These are phyloP conservation scores for Galerina marginata DNA, from an alignment of 768 basidiomycete genomes.

Conservation along the genomic window DNA sequence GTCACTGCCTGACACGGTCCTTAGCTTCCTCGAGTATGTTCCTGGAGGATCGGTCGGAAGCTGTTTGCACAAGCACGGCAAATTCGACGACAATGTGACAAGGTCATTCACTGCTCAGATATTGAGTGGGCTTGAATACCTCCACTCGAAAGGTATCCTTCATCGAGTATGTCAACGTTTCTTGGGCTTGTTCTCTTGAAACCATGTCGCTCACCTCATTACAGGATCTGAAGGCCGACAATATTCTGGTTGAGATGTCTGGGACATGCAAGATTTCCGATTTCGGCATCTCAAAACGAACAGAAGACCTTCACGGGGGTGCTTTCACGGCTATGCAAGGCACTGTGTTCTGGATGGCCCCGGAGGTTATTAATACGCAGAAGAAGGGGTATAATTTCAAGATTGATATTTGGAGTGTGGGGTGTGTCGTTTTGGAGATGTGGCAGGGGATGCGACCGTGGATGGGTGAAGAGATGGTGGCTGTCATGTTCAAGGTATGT, in stretches of 20 bases:
- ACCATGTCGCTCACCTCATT: slow-evolving; percentile 8
- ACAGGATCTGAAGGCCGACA: slow-evolving; percentile 97
- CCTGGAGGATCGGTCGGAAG: slow-evolving; percentile 96
- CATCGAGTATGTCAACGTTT: slow-evolving; percentile 69
- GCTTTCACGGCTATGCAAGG: slow-evolving; percentile 95
- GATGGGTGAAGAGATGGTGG: slow-evolving; percentile 87
- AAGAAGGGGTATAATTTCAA: slow-evolving; percentile 95
- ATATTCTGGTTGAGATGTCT: slow-evolving; percentile 91
- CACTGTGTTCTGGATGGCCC: slow-evolving; percentile 99
- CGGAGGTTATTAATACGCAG: slow-evolving; percentile 88
- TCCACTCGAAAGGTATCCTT: slow-evolving; percentile 90
- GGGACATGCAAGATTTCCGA: slow-evolving; percentile 98
- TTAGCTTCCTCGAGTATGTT: slow-evolving; percentile 97
- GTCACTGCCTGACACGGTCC: neutral
- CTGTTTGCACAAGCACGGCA: slow-evolving; percentile 88
- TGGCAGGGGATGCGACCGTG: slow-evolving; percentile 97
- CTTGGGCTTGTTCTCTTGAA: neutral
- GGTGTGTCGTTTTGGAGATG: slow-evolving; percentile 99
- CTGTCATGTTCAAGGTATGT: slow-evolving; percentile 92
- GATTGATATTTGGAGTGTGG: slow-evolving; percentile 98
- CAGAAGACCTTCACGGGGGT: slow-evolving; percentile 83
- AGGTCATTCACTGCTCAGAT: slow-evolving; percentile 95
- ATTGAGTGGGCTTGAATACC: slow-evolving; percentile 87
- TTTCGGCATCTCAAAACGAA: slow-evolving; percentile 98
- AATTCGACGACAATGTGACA: slow-evolving; percentile 90